These are phyloP conservation scores for Solanum megistacrolobum DNA, from an alignment of 257 asterid genomes.

Conservation along the genomic window DNA sequence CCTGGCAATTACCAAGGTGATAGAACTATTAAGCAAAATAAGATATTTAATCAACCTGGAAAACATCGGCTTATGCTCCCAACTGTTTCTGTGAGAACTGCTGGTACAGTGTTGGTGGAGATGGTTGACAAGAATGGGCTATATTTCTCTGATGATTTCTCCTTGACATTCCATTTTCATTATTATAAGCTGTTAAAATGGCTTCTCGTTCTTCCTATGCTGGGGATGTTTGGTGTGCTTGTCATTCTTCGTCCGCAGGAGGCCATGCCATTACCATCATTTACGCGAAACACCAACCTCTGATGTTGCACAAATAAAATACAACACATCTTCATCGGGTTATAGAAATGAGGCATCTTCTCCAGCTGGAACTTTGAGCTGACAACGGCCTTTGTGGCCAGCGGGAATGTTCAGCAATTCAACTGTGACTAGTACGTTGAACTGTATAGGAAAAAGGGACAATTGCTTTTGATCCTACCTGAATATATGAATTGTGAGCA, in stretches of 20 bases:
- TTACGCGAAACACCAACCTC: slow-evolving; percentile 84
- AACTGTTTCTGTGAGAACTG: slow-evolving; percentile 75
- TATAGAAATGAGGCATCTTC: background rate
- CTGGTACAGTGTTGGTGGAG: slow-evolving; percentile 91
- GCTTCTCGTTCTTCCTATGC: slow-evolving; percentile 96
- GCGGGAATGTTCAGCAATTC: background rate
- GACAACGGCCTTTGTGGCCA: background rate
- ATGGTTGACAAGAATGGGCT: slow-evolving; percentile 93
- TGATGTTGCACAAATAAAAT: slow-evolving; percentile 14
- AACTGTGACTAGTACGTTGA: background rate
- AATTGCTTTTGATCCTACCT: background rate
- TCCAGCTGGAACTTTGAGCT: background rate
- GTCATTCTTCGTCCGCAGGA: slow-evolving; percentile 91
- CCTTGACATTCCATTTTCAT: slow-evolving; percentile 86
- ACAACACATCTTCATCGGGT: background rate
- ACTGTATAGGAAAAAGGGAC: background rate
- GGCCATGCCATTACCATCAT: slow-evolving; percentile 90
- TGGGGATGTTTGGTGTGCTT: slow-evolving; percentile 84
- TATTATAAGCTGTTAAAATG: slow-evolving; percentile 88
- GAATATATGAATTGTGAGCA: background rate
- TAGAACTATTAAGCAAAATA: slow-evolving; percentile 68
- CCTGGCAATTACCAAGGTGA: slow-evolving; percentile 99
- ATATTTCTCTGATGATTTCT: slow-evolving; percentile 82
- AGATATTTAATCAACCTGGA: slow-evolving; percentile 54
- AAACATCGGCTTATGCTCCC: slow-evolving; percentile 70